Conservation (phyloP, 225 moss, liverwort and hornwort genomes). For the Asterella californica region DNA sequence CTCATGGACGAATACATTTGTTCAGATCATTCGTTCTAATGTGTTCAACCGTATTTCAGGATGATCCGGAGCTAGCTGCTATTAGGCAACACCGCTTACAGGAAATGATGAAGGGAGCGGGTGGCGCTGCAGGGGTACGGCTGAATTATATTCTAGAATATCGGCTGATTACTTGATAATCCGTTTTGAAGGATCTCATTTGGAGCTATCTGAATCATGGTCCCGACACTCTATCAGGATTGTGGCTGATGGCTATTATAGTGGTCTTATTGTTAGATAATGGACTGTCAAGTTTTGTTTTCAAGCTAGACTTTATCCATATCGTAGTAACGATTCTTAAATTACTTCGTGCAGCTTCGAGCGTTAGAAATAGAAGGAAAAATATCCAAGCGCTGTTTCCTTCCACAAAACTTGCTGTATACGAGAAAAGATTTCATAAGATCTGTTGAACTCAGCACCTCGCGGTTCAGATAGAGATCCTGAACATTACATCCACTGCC, state of each 20-base stretch:
- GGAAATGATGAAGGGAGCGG: conserved; percentile 77
- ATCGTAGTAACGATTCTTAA: too few relatives aligned
- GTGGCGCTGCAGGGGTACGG: conserved; percentile 52
- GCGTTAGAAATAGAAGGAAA: too few relatives aligned
- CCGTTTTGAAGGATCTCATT: not conserved
- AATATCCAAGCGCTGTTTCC: too few relatives aligned
- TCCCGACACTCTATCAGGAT: not conserved
- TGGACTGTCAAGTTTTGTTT: not conserved
- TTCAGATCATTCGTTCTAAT: not conserved
- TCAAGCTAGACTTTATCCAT: not conserved
- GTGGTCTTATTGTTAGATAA: not conserved
- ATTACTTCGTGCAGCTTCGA: too few relatives aligned
- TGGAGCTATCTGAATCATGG: too few relatives aligned
- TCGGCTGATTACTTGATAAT: not conserved
- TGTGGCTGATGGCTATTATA: not conserved
- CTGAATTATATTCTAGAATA: not conserved
- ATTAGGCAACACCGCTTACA: conserved; percentile 88
- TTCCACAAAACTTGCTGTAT: too few relatives aligned
- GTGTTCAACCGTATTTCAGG: conserved; percentile 10
- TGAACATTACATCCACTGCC: too few relatives aligned
- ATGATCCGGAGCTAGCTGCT: conserved; percentile 81
- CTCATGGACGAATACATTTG: not conserved
- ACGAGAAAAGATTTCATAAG: too few relatives aligned
- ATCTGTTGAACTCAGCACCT: too few relatives aligned
- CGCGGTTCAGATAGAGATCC: too few relatives aligned